Conservation (phyloP, 805 yeast genomes). For the Candida silvatica region DNA sequence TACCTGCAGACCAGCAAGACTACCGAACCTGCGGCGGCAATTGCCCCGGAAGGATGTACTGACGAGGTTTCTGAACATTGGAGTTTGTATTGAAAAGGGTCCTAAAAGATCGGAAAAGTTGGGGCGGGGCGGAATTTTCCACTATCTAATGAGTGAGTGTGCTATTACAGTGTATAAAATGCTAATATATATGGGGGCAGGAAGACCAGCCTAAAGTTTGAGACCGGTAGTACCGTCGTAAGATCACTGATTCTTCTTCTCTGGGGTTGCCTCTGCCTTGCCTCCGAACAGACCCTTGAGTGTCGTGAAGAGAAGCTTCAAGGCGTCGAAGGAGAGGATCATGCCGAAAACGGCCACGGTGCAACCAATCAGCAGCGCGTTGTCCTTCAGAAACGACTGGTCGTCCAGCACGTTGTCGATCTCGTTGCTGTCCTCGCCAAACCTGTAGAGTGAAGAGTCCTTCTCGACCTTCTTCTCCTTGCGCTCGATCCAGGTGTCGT, state of each 20-base stretch:
- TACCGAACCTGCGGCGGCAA: no score
- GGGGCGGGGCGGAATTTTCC: no score
- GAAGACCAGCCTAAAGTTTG: no score
- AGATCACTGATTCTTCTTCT: no score
- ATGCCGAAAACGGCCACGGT: slow-evolving; percentile 5
- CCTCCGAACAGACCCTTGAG: no score
- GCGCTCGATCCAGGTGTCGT: slow-evolving; percentile 22
- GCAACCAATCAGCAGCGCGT: slow-evolving; percentile 34
- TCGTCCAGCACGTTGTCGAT: slow-evolving; percentile 32
- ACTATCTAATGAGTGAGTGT: no score
- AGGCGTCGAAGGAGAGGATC: slow-evolving; percentile 8
- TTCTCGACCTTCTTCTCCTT: slow-evolving; percentile 14
- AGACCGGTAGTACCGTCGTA: no score
- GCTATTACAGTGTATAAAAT: no score
- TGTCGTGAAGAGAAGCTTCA: slow-evolving; percentile 4
- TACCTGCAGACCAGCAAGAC: slow-evolving; percentile 8
- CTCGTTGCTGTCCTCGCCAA: slow-evolving; percentile 20
- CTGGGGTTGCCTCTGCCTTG: no score
- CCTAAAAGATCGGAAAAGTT: not conserved
- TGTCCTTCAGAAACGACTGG: slow-evolving; percentile 37
- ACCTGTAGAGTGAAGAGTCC: slow-evolving; percentile 15
- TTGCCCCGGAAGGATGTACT: not conserved
- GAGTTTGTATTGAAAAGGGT: no score
- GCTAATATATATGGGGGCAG: no score
- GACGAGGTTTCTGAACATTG: not conserved